Evolutionary conservation across 1,284 basidiomycete genomes (phyloP), one percentile per base, ranked within the genome.

Genomic region (Malassezia furfur): DNA sequence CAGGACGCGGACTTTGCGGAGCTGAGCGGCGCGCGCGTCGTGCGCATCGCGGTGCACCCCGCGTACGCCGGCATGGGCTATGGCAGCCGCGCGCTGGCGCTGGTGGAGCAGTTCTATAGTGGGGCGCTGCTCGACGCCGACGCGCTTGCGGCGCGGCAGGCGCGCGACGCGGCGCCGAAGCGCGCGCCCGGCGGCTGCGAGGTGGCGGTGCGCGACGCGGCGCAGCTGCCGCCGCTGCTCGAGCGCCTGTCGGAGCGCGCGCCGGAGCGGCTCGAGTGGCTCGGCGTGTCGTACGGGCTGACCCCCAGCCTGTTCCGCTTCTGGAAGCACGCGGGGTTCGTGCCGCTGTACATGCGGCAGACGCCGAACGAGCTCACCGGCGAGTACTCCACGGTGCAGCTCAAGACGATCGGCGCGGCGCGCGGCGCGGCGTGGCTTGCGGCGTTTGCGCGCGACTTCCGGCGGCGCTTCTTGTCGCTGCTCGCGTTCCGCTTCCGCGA

Each of bases 31-130:
- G 93, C 88, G 3, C 80, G 94, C 48, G 78, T 98, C 21, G 93
- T 99, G 19, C 80, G 94, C 53, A 87, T 99, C 55, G 94, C 94
- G 30, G 91, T 88, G n/a, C 90, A 96, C 77, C 93, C 93, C 0
- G 91, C 96, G 74, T 94, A 94, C 70, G 84, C 86, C 30, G 52
- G 64, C 17, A 96, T 96, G 91, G 94, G 94, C 5, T 98, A 98
- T 71, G 94, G 94, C 12, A 84, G 86, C n/a, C 82, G 91, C 38
- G 90, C 93, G 0, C 77, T 99, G 47, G 81, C 91, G 67, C 84
- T 85, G 0, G 79, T 98, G 48, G 87, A 90, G 68, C 81, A 85
- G 10, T 98, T 90, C 77, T 98, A 93, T 77, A 56, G 61, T 41
- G 93, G 91, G 31, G 87, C 96, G 75, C 84, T 90, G 66, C 86